A percentile compares a stretch with the other conserved stretches of the same genome.
Conservation (phyloP, 352 stramenopile species). For the Pythium utonaiense region DNA sequence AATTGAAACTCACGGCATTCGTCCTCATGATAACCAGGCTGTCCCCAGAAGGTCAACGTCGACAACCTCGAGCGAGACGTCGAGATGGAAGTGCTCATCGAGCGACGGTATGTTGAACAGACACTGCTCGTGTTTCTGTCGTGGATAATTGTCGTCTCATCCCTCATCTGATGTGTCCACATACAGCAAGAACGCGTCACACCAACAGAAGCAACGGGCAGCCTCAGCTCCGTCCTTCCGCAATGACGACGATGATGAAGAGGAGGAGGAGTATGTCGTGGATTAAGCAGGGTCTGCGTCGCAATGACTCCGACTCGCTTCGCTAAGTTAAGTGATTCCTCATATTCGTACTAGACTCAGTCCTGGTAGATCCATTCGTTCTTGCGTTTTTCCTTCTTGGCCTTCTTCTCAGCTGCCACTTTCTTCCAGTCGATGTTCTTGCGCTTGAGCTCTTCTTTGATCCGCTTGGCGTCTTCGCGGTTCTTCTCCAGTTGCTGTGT, state of each 20-base stretch:
- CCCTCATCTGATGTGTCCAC: neutral
- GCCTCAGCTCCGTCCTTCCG: constrained; percentile 21
- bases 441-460: constrained; percentile 81
- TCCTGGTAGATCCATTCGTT: constrained; percentile 86
- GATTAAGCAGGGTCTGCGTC: constrained; percentile 32
- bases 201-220: constrained; percentile 32
- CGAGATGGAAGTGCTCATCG: constrained; percentile 84
- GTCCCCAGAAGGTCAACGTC: constrained; percentile 54
- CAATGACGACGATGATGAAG: constrained; percentile 41
- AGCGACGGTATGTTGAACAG: constrained; percentile 40
- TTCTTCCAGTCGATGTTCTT: constrained; percentile 89
- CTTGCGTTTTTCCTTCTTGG: constrained; percentile 79
- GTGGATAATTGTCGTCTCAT: too few species aligned
- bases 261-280: constrained; percentile 73
- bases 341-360: constrained; percentile 23
- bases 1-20: neutral
- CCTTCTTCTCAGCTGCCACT: constrained; percentile 80
- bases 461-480: constrained; percentile 63
- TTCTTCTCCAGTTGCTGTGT: constrained; percentile 77
- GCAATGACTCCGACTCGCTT: neutral
- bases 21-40: constrained; percentile 36
- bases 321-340: constrained; percentile 23
- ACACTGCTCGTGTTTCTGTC: too few species aligned
- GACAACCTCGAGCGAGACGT: constrained; percentile 73
- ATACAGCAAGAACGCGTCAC: constrained; percentile 33